Percentiles rank a stretch among this genome's conserved stretches.
phyloP scores from a whole-genome alignment of 2,329 filamentous ascomycete species.

The Teratosphaeria nubilosa region DNA sequence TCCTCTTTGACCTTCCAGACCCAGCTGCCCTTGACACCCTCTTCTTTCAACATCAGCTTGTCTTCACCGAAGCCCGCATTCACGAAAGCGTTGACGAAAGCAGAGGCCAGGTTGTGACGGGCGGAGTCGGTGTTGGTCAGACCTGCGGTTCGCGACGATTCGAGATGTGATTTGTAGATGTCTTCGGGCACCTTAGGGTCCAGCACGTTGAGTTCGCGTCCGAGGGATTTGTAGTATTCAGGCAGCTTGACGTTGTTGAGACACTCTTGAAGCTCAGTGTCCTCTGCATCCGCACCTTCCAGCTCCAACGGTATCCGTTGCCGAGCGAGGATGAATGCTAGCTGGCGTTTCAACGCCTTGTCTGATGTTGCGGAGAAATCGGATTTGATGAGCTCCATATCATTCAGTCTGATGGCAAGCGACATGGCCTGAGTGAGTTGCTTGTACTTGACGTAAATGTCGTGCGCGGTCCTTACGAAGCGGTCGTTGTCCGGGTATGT shows the following conservation, averaged over 20 bases:
- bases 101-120: slow-evolving; percentile 87
- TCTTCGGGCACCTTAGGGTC: slow-evolving; percentile 96
- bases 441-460: slow-evolving; percentile 87
- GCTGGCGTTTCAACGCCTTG: slow-evolving; percentile 76
- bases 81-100: slow-evolving; percentile 93
- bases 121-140: slow-evolving; percentile 94
- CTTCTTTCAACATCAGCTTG: slow-evolving; percentile 92
- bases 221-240: slow-evolving; percentile 86
- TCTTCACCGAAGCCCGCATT: slow-evolving; percentile 93
- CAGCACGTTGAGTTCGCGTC: slow-evolving; percentile 91
- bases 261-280: slow-evolving; percentile 68
- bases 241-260: slow-evolving; percentile 79
- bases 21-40: slow-evolving; percentile 76
- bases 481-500: slow-evolving; percentile 96
- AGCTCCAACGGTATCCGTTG: slow-evolving; percentile 79
- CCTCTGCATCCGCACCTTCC: slow-evolving; percentile 53
- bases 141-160: slow-evolving; percentile 85
- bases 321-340: slow-evolving; percentile 83
- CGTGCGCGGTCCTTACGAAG: slow-evolving; percentile 85
- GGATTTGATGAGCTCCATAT: slow-evolving; percentile 63
- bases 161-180: slow-evolving; percentile 98
- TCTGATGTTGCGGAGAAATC: slow-evolving; percentile 76
- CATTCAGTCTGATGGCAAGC: slow-evolving; percentile 86
- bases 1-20: slow-evolving; percentile 99
- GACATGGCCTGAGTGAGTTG: slow-evolving; percentile 90